Evolutionary conservation across 768 basidiomycete species (phyloP), one percentile per base, ranked within the genome.

Genomic region (Rhodocollybia butyracea): DNA sequence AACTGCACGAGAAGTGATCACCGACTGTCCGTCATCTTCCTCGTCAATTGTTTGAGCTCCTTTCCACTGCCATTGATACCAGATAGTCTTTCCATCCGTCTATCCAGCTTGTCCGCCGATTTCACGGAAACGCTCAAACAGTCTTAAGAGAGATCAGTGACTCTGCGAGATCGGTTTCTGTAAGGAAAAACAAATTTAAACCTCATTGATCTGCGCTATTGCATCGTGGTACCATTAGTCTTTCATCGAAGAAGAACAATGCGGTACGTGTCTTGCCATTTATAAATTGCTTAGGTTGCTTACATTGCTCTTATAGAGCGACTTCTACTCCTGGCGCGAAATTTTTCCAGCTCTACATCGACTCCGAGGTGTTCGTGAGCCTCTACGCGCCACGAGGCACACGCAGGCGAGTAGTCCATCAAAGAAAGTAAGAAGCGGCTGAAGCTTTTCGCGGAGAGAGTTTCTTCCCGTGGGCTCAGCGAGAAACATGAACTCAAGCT

Each of bases 251-350:
- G 19, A 58, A 41, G 17, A 51, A 55, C 24, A 66, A 64, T n/a
- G n/a, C n/a, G 55, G 64, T 64, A 40, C 2, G 54, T 5, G 30
- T n/a, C n/a, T n/a, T n/a, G n/a, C n/a, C n/a, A n/a, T n/a, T n/a
- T n/a, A n/a, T n/a, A n/a, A n/a, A n/a, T n/a, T n/a, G n/a, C n/a
- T n/a, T n/a, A n/a, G n/a, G n/a, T n/a, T n/a, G n/a, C 2, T 31
- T 29, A 36, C n/a, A n/a, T n/a, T n/a, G n/a, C n/a, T 31, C 30
- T 22, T 43, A 13, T 39, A 80, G 77, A 78, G 73, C 11, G 94
- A 98, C 61, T 70, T 98, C 7, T 93, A 91, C 65, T 78, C 83
- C 5, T 97, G 95, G 95, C 76, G 95, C 22, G 85, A 92, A 69
- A 86, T 97, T 26, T n/a, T 96, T 98, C 64, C 85, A 86, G 56